Conservation (phyloP, 1,284 basidiomycete genomes). For the Mycosarcoma mackinlayi region DNA sequence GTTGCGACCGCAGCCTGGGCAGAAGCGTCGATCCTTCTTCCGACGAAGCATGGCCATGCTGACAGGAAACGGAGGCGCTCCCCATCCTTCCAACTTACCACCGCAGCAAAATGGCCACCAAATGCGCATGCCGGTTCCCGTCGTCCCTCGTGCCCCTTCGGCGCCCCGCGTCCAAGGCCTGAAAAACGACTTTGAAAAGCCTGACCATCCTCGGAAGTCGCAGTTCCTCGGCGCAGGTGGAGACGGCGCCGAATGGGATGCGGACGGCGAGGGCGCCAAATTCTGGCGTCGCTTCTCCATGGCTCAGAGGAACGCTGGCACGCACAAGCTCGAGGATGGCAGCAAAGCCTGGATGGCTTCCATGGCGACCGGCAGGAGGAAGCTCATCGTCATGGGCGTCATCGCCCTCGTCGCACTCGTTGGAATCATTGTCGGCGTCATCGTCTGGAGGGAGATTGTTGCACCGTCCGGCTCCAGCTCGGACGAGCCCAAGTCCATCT, state of each 20-base stretch:
- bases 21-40: conserved; percentile 50
- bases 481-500: conserved; percentile 25
- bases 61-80: conserved; percentile 18
- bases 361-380: conserved; percentile 36
- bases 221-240: conserved; percentile 57
- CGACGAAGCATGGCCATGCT: conserved; percentile 58
- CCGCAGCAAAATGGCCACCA: conserved; percentile 20
- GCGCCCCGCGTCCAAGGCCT: conserved; percentile 50
- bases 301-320: conserved; percentile 51
- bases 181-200: conserved; percentile 52
- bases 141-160: conserved; percentile 18
- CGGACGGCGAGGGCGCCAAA: conserved; percentile 54
- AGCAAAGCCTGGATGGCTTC: conserved; percentile 36
- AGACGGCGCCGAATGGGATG: conserved; percentile 62
- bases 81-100: conserved; percentile 3
- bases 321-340: conserved; percentile 38
- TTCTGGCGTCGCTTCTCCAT: conserved; percentile 61
- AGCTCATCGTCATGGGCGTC: conserved; percentile 48
- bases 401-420: conserved; percentile 38
- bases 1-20: conserved; percentile 7
- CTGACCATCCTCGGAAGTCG: conserved; percentile 52
- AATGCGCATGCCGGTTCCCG: conserved; percentile 32
- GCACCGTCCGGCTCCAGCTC: conserved; percentile 26
- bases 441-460: conserved; percentile 59
- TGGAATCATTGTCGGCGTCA: conserved; percentile 55